These are phyloP conservation scores for Senna siamea DNA, from an alignment of 306 rosid species.

Conservation along the genomic window DNA sequence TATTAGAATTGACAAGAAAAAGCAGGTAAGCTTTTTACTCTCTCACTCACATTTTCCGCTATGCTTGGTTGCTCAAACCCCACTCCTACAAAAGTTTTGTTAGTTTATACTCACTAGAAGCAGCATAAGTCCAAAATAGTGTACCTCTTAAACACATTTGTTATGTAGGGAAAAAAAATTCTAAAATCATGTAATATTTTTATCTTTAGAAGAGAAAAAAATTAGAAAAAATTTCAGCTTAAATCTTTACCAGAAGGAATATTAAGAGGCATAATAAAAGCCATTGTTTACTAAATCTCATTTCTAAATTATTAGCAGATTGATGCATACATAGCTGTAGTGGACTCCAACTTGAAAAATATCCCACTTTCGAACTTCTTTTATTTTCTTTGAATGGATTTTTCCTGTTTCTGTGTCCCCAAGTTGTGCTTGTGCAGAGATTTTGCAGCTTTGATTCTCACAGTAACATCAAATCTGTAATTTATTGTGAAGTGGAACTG, in stretches of 20 bases:
- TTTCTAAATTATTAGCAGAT: constrained; percentile 38
- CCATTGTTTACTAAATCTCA: constrained; percentile 17
- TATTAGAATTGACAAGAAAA: constrained; percentile 66
- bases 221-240: constrained; percentile 22
- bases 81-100: constrained; percentile 46
- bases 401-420: constrained; percentile 44
- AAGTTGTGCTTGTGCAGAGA: constrained; percentile 41
- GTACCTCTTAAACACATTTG: constrained; percentile 37
- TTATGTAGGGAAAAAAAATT: constrained; percentile 35
- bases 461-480: constrained; percentile 43
- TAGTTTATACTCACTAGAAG: constrained; percentile 55
- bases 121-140: constrained; percentile 37
- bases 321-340: constrained; percentile 43
- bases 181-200: neutral
- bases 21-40: constrained; percentile 64
- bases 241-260: constrained; percentile 37
- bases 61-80: constrained; percentile 47
- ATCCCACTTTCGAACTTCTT: constrained; percentile 46
- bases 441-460: constrained; percentile 56
- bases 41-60: constrained; percentile 49
- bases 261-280: constrained; percentile 29
- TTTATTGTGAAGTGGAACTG: constrained; percentile 49
- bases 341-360: constrained; percentile 56
- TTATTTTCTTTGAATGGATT: constrained; percentile 45
- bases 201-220: neutral